Evolutionary conservation across 1,284 basidiomycete genomes (phyloP), one percentile per base, ranked within the genome.

Genomic region (Marasmius tenuissimus): DNA sequence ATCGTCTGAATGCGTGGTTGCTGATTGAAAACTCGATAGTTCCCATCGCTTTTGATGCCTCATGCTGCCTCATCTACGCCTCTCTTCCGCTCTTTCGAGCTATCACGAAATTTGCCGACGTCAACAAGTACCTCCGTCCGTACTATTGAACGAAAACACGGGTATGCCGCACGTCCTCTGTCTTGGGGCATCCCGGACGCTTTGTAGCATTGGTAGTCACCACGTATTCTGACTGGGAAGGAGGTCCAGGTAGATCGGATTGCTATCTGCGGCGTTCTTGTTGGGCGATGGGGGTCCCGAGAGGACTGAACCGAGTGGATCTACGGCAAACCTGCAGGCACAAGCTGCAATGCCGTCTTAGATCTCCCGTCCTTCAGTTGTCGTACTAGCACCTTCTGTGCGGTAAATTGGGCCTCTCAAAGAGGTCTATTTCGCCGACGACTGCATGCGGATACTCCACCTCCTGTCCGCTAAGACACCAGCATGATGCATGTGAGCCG

Each of bases 151-250:
- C 42, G 20, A 14, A 5, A n/a, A 20, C 45, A 5, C 45, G 16
- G n/a, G 4, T 47, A 47, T 47, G n/a, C 5, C 18, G 54, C 54
- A 14, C 45, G 11, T 47, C 45, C n/a, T 47, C 45, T 20, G 8
- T 81, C 84, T 69, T 80, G 70, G 14, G 86, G 75, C 49, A 73
- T 78, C 39, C 48, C n/a, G 56, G 50, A 42, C 22, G 14, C 52
- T 38, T 14, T 20, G 11, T 52, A 67, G 16, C 4, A 14, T 8
- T n/a, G 71, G 38, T 52, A 73, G 76, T 82, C 84, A 57, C 78
- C 79, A 47, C 20, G 14, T 8, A 47, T 20, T 47, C 14, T 4
- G n/a, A 18, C 16, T 47, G 45, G 11, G 45, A 20, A 45, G 45
- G 45, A 2, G 45, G 45, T 2, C 5, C 16, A n/a, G 16, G n/a